These are phyloP conservation scores for Cyathus striatus DNA, from an alignment of 768 basidiomycete species.

Conservation along the genomic window DNA sequence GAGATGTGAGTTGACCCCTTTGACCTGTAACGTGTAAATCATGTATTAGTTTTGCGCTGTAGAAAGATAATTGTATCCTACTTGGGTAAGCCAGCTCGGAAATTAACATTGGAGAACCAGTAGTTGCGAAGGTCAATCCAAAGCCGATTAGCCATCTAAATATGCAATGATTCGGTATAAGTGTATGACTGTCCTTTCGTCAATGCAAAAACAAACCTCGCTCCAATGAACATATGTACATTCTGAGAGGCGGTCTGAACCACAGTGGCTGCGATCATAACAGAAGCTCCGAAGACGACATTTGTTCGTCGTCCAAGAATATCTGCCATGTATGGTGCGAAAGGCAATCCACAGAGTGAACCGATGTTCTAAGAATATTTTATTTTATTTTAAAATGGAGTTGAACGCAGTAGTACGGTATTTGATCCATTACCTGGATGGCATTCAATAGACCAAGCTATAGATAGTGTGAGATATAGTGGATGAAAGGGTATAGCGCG, in stretches of 20 bases:
- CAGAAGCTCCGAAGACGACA: slow-evolving; percentile 43
- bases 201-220: slow-evolving; percentile 22
- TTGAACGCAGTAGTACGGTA: background rate
- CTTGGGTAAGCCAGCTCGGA: slow-evolving; percentile 16
- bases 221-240: slow-evolving; percentile 53
- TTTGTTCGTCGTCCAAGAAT: slow-evolving; percentile 43
- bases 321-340: slow-evolving; percentile 30
- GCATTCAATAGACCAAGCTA: slow-evolving; percentile 14
- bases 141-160: slow-evolving; percentile 10
- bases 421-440: slow-evolving; percentile 10
- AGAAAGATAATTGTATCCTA: background rate
- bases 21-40: slow-evolving; percentile 6
- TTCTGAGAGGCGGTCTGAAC: slow-evolving; percentile 48
- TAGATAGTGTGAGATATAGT: background rate
- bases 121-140: slow-evolving; percentile 14
- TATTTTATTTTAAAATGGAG: background rate
- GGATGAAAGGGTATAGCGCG: background rate
- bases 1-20: slow-evolving; percentile 11
- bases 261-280: slow-evolving; percentile 46
- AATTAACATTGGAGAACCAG: slow-evolving; percentile 15
- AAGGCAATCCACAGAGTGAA: slow-evolving; percentile 13
- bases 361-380: slow-evolving; percentile 12
- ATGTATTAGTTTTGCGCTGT: background rate
- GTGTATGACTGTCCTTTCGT: background rate
- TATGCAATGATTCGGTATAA: background rate